Base-by-base conservation (phyloP, 2,329 filamentous ascomycete genomes). In the Triangularia setosa region DNA sequence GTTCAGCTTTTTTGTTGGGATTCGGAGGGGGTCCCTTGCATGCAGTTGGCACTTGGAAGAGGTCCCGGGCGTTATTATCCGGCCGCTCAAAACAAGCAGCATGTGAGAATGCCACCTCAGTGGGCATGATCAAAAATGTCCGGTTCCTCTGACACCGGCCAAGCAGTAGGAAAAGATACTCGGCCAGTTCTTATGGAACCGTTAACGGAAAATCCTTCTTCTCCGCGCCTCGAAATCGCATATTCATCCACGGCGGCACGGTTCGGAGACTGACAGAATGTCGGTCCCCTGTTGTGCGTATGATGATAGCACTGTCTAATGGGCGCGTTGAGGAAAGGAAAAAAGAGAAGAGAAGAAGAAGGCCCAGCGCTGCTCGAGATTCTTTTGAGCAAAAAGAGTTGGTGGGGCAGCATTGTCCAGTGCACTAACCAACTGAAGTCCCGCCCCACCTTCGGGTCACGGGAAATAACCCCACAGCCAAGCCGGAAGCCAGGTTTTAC, bases 301-400 rank as follows among this genome's bases (percentile, higher is more conserved):
- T 84, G 83, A 87, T 88, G 88, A 83, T 85, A 90, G 90, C 87
- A 93, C 91, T 94, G 91, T 94, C 91, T 93, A 81, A 81, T 82
- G 88, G 89, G 84, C 85, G 90, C 89, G 88, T 90, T 86, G 81
- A 72, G 76, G 77, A 76, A 73, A 74, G 76, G 79, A 78, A 65
- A 77, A 79, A 77, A 28, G 27, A 14, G 27, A 40, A 57, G 77
- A 75, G 78, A 76, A 72, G 71, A 62, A 30, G 65, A 61, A 65
- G 60, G n/a, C 54, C 14, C 52, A 57, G 58, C 5, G 25, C 23
- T 9, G 61, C 27, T n/a, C 40, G 23, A 55, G 7, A 66, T 69
- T 68, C 57, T 64, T 58, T 67, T 67, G 58, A 64, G 23, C 12
- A 8, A 33, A 61, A 55, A 55, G 6, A 11, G 7, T 9, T 30